Conservation (phyloP, 306 rosid species). For the Sphenostylis stenocarpa region DNA sequence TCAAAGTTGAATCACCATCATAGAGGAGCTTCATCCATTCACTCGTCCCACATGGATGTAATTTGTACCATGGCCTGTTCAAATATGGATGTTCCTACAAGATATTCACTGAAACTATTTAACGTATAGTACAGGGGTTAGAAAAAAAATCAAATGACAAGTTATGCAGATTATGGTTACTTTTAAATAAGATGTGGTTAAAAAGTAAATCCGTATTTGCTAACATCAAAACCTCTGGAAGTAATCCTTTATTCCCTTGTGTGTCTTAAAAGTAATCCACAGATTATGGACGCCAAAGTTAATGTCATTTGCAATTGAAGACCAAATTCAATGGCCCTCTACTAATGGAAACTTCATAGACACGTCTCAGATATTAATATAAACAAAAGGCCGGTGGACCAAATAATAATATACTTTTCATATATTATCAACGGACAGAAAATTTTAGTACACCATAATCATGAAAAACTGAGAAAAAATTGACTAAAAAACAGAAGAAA, state of each 20-base stretch:
- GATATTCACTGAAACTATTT: not conserved
- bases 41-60: slow-evolving; percentile 89
- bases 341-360: not conserved
- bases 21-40: slow-evolving; percentile 92
- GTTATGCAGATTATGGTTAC: not conserved
- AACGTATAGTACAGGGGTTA: not conserved
- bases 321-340: not conserved
- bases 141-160: not conserved
- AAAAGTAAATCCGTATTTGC: not conserved
- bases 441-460: not conserved
- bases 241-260: not conserved
- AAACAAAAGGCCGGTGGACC: not conserved
- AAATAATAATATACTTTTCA: not conserved
- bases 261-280: not conserved
- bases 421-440: not conserved
- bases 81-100: slow-evolving; percentile 85
- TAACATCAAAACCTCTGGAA: not conserved
- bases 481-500: not conserved
- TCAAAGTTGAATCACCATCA: slow-evolving; percentile 34
- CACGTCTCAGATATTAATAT: no score
- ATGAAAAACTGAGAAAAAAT: not conserved
- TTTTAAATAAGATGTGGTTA: not conserved
- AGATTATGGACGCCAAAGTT: not conserved
- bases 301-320: not conserved
- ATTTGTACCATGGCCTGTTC: slow-evolving; percentile 84